Evolutionary conservation across 2,329 filamentous ascomycete genomes (phyloP), one percentile per base, ranked within the genome.

Genomic region (Colletotrichum nymphaeae): DNA sequence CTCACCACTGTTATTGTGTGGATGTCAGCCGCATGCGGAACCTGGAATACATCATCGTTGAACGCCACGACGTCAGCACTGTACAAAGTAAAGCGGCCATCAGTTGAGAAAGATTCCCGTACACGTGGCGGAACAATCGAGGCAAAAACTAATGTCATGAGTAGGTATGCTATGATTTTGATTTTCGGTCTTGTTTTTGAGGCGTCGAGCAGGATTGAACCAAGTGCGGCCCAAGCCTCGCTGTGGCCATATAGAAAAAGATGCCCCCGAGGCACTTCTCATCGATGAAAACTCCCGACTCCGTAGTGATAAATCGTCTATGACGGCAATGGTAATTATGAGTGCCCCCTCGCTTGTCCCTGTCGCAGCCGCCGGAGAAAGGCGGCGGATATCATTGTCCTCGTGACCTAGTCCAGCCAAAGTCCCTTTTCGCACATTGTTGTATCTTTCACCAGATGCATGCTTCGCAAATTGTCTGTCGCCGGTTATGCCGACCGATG

Each of bases 321-420:
- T 73, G 67, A 71, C 62, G 66, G 64, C 70, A 71, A 62, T 52
- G 22, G 49, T 24, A 16, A 37, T 49, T 49, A 58, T 49, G 49
- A 62, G 60, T 66, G 67, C 67, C 62, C 66, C 71, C 71, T 71
- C 70, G 67, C 60, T 66, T 63, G 37, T 63, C 67, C 72, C 68
- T 73, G 63, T 68, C 52, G 63, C 46, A 37, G 63, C 69, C 58
- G 35, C 69, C 58, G 58, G 63, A n/a, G 58, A 26, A 63, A 71
- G 24, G 58, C 57, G 72, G 57, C 69, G 69, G 72, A 73, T 73
- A 74, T 74, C 68, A 68, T 72, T 66, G 46, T 63, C 58, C 42
- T 72, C 22, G 53, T 72, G 72, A 72, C 69, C 63, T 64, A 72
- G 69, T 73, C 72, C 72, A 68, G 72, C 58, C 72, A 73, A 72